phyloP scores from a whole-genome alignment of 805 yeast genomes.

The Kuraishia molischiana region DNA sequence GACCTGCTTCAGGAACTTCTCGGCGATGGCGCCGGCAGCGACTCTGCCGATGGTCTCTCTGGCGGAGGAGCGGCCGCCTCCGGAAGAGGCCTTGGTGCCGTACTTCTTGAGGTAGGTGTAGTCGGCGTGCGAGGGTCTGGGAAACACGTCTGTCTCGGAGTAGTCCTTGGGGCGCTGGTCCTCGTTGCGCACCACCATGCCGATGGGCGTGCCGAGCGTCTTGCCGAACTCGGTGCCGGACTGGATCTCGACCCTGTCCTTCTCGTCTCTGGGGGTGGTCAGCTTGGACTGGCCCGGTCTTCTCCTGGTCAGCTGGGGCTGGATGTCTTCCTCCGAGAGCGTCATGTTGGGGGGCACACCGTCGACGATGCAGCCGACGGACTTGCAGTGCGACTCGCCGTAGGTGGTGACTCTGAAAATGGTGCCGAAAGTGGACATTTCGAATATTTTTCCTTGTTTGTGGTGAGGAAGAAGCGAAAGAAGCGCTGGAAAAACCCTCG shows the following conservation, averaged over 20 bases:
- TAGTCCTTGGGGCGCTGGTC: conserved; percentile 97
- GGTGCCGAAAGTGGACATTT: conserved; percentile 71
- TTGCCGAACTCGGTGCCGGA: conserved; percentile 88
- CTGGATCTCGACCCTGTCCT: conserved; percentile 87
- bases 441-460: neutral
- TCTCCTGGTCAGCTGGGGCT: conserved; percentile 93
- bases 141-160: conserved; percentile 88
- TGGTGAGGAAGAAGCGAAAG: no score
- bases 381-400: conserved; percentile 96
- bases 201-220: conserved; percentile 93
- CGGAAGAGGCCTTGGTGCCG: conserved; percentile 88
- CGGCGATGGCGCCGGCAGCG: conserved; percentile 98
- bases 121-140: conserved; percentile 98
- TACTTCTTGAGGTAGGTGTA: conserved; percentile 86
- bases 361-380: conserved; percentile 97
- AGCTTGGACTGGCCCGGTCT: conserved; percentile 94
- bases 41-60: conserved; percentile 98
- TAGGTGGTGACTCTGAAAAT: conserved; percentile 77
- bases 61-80: conserved; percentile 96
- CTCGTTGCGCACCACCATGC: conserved; percentile 84
- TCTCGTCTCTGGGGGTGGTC: conserved; percentile 93
- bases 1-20: conserved; percentile 70
- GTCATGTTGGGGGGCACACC: conserved; percentile 96
- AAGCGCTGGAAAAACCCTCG: no score
- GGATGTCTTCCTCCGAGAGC: conserved; percentile 78